Evolutionary conservation across 78 protist species (phyloP).

Genomic region (Protostelium mycophagum): DNA sequence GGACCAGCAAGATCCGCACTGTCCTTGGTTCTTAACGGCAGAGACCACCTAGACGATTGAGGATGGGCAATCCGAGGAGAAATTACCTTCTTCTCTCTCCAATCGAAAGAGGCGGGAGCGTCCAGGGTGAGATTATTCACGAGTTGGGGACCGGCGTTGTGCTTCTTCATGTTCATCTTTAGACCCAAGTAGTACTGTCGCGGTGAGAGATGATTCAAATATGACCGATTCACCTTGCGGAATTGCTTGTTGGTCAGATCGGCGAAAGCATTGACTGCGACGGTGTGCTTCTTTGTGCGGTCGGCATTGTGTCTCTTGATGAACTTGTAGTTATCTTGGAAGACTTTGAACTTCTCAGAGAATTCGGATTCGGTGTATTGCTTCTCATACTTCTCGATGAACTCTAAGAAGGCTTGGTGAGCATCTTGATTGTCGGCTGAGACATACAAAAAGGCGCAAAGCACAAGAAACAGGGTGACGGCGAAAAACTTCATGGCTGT

Average conservation of each 20-base stretch:
- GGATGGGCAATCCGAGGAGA: no score
- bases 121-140: background rate
- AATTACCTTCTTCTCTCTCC: conserved; percentile 62
- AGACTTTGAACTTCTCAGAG: background rate
- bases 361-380: conserved; percentile 11
- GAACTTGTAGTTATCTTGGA: no score
- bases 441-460: no score
- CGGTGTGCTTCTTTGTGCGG: background rate
- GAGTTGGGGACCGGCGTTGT: background rate
- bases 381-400: conserved; percentile 7
- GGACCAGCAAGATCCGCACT: conserved; percentile 71
- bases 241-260: conserved; percentile 33
- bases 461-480: no score
- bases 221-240: conserved; percentile 6
- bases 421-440: no score
- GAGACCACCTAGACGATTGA: no score
- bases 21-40: conserved; percentile 71
- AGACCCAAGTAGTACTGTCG: no score
- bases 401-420: conserved; percentile 16
- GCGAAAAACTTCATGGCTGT: no score
- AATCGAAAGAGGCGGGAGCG: conserved; percentile 47
- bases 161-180: no score
- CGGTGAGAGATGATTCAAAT: no score
- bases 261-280: conserved; percentile 51
- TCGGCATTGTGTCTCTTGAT: conserved; percentile 1